Evolutionary conservation across 139 green algal species (phyloP), one percentile per base, ranked within the genome.

Genomic region (Closterium sp.): DNA sequence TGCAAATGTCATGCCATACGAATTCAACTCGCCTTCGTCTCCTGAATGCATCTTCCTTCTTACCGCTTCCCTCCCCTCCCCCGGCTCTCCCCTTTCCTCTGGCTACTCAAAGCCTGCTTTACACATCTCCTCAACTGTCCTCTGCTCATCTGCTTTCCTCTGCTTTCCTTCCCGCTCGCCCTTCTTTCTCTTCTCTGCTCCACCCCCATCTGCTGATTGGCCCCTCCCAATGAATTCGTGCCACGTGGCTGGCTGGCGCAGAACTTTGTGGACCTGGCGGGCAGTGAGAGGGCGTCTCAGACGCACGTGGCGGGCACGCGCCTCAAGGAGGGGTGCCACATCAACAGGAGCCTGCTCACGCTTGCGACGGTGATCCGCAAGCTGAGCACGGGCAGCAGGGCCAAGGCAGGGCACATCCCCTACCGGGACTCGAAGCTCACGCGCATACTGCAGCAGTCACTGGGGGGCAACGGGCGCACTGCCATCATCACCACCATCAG

Each of bases 341-440:
- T 99, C 96, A 99, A 99, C 96, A 50, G 93, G 27, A 88, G 31
- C n/a, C 92, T 96, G 34, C 90, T 96, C 42, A 94, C 94, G 1
- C 92, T 96, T 17, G 92, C 92, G 45, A 94, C 96, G 19, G 98
- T 99, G 7, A 99, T 99, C 96, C 98, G 90, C 31, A 94, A 94
- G 42, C 89, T 94, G 27, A 93, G 91, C 70, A 91, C 24, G 17
- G 89, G 92, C 85, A 91, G 91, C 89, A 91, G 87, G 88, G 30
- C 32, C 42, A 32, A 85, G 28, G n/a, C 11, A 24, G 90, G 92
- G 21, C 96, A 97, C 90, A 95, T 98, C 30, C 97, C 97, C 9
- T 98, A 98, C 95, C 95, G 98, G 28, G 97, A 99, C 95, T 97
- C 93, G 86, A 99, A 99, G 95, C 97, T 99, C 1, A 99, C 98